Percentiles rank a stretch among this genome's conserved stretches.
Evolutionary conservation across 2,329 filamentous ascomycete species (phyloP).

Genomic region (Exophiala aquamarina): DNA sequence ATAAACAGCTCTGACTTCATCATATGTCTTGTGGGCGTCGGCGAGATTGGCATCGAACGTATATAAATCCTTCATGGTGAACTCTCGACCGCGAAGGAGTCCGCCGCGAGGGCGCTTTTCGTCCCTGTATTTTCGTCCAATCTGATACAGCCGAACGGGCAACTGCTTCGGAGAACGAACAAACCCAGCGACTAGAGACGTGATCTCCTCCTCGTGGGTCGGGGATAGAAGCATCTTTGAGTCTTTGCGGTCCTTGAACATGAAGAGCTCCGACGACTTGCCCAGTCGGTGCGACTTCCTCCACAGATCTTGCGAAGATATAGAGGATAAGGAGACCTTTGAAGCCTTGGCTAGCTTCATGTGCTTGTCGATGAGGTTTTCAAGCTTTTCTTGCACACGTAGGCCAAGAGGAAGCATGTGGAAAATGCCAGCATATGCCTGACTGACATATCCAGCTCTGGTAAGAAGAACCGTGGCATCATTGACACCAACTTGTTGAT

Average conservation of each 20-base stretch:
- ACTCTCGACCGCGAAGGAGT: conserved; percentile 82
- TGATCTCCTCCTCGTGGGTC: conserved; percentile 97
- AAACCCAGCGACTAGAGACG: conserved; percentile 69
- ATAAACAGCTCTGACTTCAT: conserved; percentile 72
- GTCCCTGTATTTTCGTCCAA: conserved; percentile 91
- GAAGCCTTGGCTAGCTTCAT: conserved; percentile 78
- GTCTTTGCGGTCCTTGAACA: conserved; percentile 75
- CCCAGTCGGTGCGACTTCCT: conserved; percentile 77
- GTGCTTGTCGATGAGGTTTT: conserved; percentile 80
- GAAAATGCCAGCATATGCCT: conserved; percentile 87
- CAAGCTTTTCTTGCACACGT: conserved; percentile 84
- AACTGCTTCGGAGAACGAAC: conserved; percentile 82
- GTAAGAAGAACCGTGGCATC: conserved; percentile 26
- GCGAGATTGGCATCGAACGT: conserved; percentile 75
- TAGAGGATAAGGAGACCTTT: conserved; percentile 76
- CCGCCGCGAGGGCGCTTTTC: conserved; percentile 87
- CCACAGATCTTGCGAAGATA: conserved; percentile 86
- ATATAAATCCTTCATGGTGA: conserved; percentile 97
- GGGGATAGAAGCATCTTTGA: conserved; percentile 76
- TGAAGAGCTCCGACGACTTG: conserved; percentile 69
- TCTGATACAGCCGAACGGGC: conserved; percentile 86
- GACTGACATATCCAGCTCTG: conserved; percentile 70
- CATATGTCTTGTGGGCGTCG: conserved; percentile 78
- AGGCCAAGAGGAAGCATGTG: conserved; percentile 86
- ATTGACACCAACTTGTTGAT: conserved; percentile 20